Base-by-base conservation (phyloP, 2,329 filamentous ascomycete genomes). In the Talaromyces sp. region DNA sequence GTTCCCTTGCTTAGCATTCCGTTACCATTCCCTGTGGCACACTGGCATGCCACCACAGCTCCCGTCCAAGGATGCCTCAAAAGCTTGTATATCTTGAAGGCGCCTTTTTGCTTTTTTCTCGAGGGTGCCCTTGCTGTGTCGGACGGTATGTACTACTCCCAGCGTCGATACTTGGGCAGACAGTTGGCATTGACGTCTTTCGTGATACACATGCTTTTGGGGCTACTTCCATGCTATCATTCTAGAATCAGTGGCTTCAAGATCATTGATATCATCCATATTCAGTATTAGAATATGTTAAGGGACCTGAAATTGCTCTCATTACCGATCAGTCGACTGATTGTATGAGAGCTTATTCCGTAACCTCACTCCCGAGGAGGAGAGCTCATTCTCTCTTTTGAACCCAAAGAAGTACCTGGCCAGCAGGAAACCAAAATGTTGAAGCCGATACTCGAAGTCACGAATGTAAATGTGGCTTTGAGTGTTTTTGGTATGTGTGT, bases 361-460 rank as follows among this genome's bases (percentile, higher is more conserved):
- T 39, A 19, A 56, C 50, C 50, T 56, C 11, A 8, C 52, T 54
- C 33, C 33, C 11, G 24, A 16, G 33, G 52, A 56, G 52, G 52
- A 56, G 52, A 56, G 19, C 33, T 24, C 52, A 22, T 54, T 54
- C 50, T 54, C 48, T 54, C 52, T 13, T n/a, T 35, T 37, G 33
- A 56, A 56, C 16, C 16, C 2, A 10, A 35, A 35, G 16, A 22
- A 37, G 5, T 7, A 22, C 19, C 11, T 22, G 9, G 5, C 22
- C 5, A 7, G 22, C 14, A 39, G 33, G 7, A 2, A 11, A 45
- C 63, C 67, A 72, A 56, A 54, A 77, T 77, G 75, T 70, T 76
- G 60, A 72, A 74, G 62, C 75, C 75, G 7, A 72, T 73, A 57
- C 71, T 78, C 52, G 75, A 77, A 63, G 54, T 77, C 8, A 75